Percentiles rank a stretch among this genome's conserved stretches.
Evolutionary conservation across 257 asterid species (phyloP).

Genomic region (Haberlea rhodopensis): DNA sequence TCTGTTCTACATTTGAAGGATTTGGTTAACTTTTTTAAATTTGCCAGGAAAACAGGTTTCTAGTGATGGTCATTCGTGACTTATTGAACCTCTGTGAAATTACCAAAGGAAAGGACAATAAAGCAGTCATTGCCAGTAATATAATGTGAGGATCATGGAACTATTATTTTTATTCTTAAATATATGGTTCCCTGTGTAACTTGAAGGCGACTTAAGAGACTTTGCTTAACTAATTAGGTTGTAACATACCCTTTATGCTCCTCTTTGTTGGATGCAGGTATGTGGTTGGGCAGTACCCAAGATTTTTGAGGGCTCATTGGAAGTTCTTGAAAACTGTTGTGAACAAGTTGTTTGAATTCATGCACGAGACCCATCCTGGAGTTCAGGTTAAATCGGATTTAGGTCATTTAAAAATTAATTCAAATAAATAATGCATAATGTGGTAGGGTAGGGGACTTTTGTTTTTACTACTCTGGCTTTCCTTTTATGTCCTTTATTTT

Average conservation of each 20-base stretch:
- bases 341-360: constrained; percentile 94
- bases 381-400: constrained; percentile 67
- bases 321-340: constrained; percentile 99
- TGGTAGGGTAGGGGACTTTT: not conserved
- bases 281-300: constrained; percentile 98
- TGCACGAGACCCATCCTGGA: constrained; percentile 99
- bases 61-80: constrained; percentile 99
- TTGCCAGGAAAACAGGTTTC: constrained; percentile 89
- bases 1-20: constrained; percentile 16
- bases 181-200: constrained; percentile 19
- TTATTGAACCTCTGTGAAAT: constrained; percentile 91
- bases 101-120: constrained; percentile 97
- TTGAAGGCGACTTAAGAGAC: constrained; percentile 12
- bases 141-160: constrained; percentile 63
- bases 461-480: not conserved
- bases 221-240: not conserved
- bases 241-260: not conserved
- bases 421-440: not conserved
- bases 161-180: constrained; percentile 7
- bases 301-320: constrained; percentile 99
- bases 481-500: constrained; percentile 18
- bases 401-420: constrained; percentile 13
- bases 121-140: constrained; percentile 99
- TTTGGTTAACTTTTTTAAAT: constrained; percentile 20
- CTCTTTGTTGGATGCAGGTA: constrained; percentile 57